Evolutionary conservation across 2,329 filamentous ascomycete species (phyloP), one percentile per base, ranked within the genome.

Genomic region (Mycosphaerella sp.): DNA sequence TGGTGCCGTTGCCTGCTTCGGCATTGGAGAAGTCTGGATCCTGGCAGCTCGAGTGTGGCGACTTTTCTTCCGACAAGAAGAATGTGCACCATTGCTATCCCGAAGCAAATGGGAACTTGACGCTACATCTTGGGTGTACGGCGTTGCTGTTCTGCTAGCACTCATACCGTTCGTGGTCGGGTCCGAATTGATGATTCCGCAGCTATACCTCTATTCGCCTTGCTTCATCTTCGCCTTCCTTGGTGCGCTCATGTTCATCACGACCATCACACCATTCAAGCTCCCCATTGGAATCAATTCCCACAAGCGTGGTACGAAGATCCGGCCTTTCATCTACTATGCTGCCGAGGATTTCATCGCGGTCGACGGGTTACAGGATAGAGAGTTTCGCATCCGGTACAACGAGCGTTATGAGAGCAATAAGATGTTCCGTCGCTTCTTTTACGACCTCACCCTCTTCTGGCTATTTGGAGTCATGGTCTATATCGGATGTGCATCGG

Each of bases 331-430:
- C 46, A 63, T 66, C 47, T 66, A 64, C 55, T 66, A 65, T 53
- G 64, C 64, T 7, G 64, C 64, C 5, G 64, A 66, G 35, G 64
- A 66, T 49, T 66, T 66, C 49, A 62, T 66, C 41, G 64, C 64
- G 2, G 64, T 66, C 1, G 64, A 66, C 44, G 63, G 63, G 2
- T 41, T 64, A 42, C 64, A 66, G 30, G 64, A 65, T 36, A 58
- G 64, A 13, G 64, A 64, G 10, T 66, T 66, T 37, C 60, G 64
- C 2, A 50, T 62, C n/a, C 58, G 62, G 9, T 66, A 62, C 50
- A 66, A 65, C 44, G 59, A 62, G 41, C 63, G 64, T 1, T 66
- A 65, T 50, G 62, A 65, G 35, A 56, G 51, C 27, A 64, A 61
- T 45, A 58, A 55, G 40, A 56, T 57, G 44, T 66, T 66, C 46